Evolutionary conservation across 2,329 filamentous ascomycete species (phyloP).

Genomic region (Aspergillus tamarii): DNA sequence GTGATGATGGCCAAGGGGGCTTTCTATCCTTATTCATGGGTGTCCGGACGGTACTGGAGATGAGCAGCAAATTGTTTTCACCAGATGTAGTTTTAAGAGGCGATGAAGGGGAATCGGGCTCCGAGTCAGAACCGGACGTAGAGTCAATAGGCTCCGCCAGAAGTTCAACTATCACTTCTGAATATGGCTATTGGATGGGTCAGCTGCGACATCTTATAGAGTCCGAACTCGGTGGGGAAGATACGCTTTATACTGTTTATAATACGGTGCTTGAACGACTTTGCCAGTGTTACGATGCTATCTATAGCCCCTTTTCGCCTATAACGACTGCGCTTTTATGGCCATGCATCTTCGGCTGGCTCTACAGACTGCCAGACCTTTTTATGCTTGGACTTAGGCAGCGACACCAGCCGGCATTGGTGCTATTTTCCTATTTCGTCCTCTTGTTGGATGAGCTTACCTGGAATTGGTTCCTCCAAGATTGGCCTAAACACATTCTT

Average conservation of each 20-base stretch:
- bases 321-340: neutral
- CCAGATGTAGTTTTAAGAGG: neutral
- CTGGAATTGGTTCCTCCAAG: slow-evolving; percentile 17
- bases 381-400: slow-evolving; percentile 12
- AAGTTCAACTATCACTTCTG: neutral
- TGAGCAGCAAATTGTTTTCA: neutral
- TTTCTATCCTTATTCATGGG: slow-evolving; percentile 18
- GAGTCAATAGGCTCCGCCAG: neutral
- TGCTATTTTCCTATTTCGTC: slow-evolving; percentile 15
- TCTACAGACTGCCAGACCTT: slow-evolving; percentile 14
- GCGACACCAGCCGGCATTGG: slow-evolving; percentile 3
- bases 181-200: neutral
- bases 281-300: neutral
- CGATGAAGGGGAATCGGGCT: neutral
- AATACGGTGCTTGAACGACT: neutral
- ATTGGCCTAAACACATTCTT: slow-evolving; percentile 20
- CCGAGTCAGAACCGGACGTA: neutral
- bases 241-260: neutral
- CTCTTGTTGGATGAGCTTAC: slow-evolving; percentile 14
- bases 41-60: slow-evolving; percentile 4
- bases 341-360: slow-evolving; percentile 17
- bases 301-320: neutral
- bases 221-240: neutral
- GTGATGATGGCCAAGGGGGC: slow-evolving; percentile 6
- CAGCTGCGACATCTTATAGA: neutral